These are phyloP conservation scores for Pseudogymnoascus sp. DNA, from an alignment of 2,329 filamentous ascomycete genomes.

Conservation along the genomic window DNA sequence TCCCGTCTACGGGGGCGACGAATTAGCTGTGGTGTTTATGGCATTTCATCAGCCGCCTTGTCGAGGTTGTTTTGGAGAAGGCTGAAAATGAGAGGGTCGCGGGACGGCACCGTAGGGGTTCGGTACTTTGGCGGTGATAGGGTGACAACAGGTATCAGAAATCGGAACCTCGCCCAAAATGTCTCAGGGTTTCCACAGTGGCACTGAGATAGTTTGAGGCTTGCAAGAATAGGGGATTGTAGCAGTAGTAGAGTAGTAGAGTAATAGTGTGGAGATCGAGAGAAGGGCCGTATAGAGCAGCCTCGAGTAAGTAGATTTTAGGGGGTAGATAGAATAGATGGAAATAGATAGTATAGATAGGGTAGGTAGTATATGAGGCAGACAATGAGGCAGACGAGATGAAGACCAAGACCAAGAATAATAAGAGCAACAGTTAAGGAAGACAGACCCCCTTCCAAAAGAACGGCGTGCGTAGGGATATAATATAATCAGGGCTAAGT, in stretches of 20 bases:
- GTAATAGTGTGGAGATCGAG: background rate
- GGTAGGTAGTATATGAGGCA: background rate
- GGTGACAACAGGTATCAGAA: conserved; percentile 2
- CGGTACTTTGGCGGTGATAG: conserved; percentile 5
- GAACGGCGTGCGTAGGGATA: background rate
- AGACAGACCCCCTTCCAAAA: background rate
- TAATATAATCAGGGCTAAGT: conserved; percentile 7
- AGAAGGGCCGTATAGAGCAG: background rate
- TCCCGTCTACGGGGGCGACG: conserved; percentile 9
- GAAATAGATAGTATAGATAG: background rate
- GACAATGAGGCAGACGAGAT: background rate
- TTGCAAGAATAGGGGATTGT: background rate
- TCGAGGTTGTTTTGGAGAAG: conserved; percentile 4
- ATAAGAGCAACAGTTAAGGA: background rate
- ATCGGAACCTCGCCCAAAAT: background rate
- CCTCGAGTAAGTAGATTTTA: background rate
- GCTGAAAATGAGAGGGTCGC: conserved; percentile 8
- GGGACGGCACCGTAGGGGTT: background rate
- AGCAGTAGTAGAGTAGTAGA: no score
- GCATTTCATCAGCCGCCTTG: background rate
- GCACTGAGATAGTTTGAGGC: background rate
- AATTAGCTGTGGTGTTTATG: background rate
- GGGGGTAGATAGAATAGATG: background rate
- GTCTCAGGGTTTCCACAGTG: background rate
- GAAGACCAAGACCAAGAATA: background rate